A percentile compares a stretch with the other conserved stretches of the same genome.
Evolutionary conservation across 2,329 filamentous ascomycete species (phyloP).

Genomic region (Hirsutella rhossiliensis): DNA sequence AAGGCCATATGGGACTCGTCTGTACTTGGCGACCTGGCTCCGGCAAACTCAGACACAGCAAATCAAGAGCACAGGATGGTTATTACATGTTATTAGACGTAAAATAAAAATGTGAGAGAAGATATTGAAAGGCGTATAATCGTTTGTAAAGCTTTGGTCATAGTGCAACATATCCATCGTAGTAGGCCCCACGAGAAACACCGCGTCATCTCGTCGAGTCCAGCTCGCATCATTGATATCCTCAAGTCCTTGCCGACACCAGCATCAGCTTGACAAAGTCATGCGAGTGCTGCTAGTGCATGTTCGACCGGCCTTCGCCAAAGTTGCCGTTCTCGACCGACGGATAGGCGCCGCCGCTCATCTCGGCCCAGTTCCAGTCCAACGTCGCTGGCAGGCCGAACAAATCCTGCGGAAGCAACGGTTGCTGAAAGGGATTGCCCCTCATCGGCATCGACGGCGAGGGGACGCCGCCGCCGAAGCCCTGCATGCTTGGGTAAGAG

Average conservation of each 20-base stretch:
- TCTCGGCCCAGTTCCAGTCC: constrained; percentile 73
- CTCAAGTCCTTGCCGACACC: background rate
- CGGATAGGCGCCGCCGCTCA: constrained; percentile 53
- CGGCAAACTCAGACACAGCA: constrained; percentile 24
- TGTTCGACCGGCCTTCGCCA: constrained; percentile 11
- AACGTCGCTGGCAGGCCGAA: constrained; percentile 95
- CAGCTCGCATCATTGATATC: background rate
- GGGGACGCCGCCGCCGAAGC: constrained; percentile 23
- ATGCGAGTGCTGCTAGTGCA: background rate
- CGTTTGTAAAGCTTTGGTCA: too few relatives aligned
- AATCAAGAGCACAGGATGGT: too few relatives aligned
- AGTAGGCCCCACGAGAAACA: too few relatives aligned
- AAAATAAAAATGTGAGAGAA: too few relatives aligned
- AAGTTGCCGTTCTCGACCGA: constrained; percentile 51
- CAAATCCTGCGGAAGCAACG: constrained; percentile 81
- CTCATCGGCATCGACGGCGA: constrained; percentile 4
- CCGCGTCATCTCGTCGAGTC: background rate
- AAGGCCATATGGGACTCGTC: constrained; percentile 44
- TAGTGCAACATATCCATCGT: too few relatives aligned
- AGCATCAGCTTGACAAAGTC: background rate
- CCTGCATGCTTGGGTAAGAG: constrained; percentile 32
- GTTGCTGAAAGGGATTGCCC: constrained; percentile 56
- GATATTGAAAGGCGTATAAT: too few relatives aligned
- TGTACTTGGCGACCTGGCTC: constrained; percentile 43
- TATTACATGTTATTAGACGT: too few relatives aligned